These are phyloP conservation scores for Solanum okadae DNA, from an alignment of 257 asterid species.

Conservation along the genomic window DNA sequence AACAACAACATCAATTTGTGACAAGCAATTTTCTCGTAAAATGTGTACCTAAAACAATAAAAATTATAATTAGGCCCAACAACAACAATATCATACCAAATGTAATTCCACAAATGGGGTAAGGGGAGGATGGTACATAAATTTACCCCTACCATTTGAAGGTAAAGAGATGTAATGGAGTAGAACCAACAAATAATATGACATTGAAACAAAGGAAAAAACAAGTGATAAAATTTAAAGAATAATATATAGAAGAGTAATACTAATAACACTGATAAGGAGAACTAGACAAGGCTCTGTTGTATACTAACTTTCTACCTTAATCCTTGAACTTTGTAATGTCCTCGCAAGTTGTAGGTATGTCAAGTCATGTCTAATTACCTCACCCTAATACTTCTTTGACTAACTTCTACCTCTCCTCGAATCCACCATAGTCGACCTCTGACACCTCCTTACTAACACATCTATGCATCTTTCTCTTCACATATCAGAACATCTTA, in stretches of 20 bases:
- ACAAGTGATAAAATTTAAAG: neutral
- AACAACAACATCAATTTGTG: no score
- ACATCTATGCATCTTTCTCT: neutral
- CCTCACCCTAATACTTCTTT: neutral
- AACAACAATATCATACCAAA: no score
- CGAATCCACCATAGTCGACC: neutral
- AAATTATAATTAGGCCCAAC: no score
- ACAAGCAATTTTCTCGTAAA: no score
- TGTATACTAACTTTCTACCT: neutral
- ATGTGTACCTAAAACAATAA: no score
- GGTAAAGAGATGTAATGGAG: neutral
- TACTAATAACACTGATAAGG: neutral
- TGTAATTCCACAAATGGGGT: neutral
- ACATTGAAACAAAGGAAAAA: neutral
- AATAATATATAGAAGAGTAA: neutral
- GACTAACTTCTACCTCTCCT: neutral
- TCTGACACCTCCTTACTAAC: neutral
- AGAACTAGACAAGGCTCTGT: neutral
- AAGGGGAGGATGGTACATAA: neutral
- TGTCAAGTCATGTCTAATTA: no score
- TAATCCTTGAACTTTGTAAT: no score
- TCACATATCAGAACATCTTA: neutral
- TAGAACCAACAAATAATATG: neutral
- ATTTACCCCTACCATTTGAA: neutral
- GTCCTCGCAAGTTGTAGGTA: no score